Base-by-base conservation (phyloP, 306 rosid genomes). In the Luffa aegyptiaca region DNA sequence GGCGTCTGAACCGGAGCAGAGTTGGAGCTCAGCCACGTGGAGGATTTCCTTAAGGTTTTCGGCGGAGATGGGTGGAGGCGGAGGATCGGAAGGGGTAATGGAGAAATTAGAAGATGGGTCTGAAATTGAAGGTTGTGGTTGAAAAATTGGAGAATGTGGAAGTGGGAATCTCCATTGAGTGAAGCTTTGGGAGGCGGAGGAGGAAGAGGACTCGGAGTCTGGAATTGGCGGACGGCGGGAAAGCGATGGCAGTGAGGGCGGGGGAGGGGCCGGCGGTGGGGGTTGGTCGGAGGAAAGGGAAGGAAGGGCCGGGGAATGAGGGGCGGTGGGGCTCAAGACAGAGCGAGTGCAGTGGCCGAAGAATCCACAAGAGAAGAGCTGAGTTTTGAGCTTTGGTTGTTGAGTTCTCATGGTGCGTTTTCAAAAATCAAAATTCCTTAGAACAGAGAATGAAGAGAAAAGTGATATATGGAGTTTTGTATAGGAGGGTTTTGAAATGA, bases 121-220 rank as follows among this genome's bases (percentile, higher is more conserved):
- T 58, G 82, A 81, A 61, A 20, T 61, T 48, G 79, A 73, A 18
- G 72, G 82, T 14, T 42, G 71, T 44, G 39, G 59, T 45, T 63
- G 37, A 57, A 39, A 82, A 44, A 82, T 48, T 1, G 88, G 88
- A 0, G 80, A 90, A 75, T 26, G 84, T 42, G 86, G 92, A 87
- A 90, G 93, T 26, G 94, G 86, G 89, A 94, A 92, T 17, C 84
- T 86, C 97, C 98, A 94, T 35, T 92, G 98, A 0, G 98, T 94
- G 90, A 92, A 94, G 89, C 98, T 94, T 73, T 93, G 98, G 14
- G 98, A 93, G 31, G 97, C 85, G 59, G 97, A 84, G 56, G 98
- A 90, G 61, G 92, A 88, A 61, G 90, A 90, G 21, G 92, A 88
- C 21, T 86, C 93, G 36, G 92, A 85, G 65, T 87, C 88, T 26